Base-by-base conservation (phyloP, 108 stramenopile species). In the Cyclostephanos invisitatus region DNA sequence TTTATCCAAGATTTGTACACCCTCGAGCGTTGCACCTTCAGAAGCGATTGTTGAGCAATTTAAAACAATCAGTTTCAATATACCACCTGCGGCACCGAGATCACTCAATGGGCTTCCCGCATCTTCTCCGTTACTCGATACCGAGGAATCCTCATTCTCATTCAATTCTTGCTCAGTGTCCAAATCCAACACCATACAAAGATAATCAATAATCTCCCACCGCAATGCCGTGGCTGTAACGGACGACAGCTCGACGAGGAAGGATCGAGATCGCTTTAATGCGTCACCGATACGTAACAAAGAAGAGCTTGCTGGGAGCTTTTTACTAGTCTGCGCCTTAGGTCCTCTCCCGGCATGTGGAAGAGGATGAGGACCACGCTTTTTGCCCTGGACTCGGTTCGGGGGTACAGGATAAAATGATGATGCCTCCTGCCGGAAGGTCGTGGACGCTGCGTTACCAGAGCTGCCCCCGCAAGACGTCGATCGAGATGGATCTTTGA, bases 141-240 rank as follows among this genome's bases (percentile, higher is more conserved):
- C 81, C 17, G 88, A 84, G 15, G 89, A 81, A 2, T 63, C 48
- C 61, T 91, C 93, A 66, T 90, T 89, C 42, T 91, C 90, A 4
- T 83, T 75, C 48, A 94, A 74, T 49, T 87, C 87, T 84, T 91
- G 89, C 25, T 91, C 89, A 4, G 86, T 90, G 67, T 94, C 93
- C 5, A 88, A 72, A 72, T 94, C 90, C 32, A 94, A 67, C 40
- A 94, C 86, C 64, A 89, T 88, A 67, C 93, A 94, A 0, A 94
- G 65, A 42, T 86, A 87, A 17, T 88, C 80, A 63, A 94, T 94
- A 10, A 91, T 63, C 67, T 94, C 90, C 63, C 90, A 88, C 27
- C 89, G 83, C 22, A 94, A 62, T 60, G 89, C 59, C 10, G 87
- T 87, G 2, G 93, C 90, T 8, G 92, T 86, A 2, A 82, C 79